Conservation (phyloP, 805 yeast genomes). For the Komagataella ulmi region DNA sequence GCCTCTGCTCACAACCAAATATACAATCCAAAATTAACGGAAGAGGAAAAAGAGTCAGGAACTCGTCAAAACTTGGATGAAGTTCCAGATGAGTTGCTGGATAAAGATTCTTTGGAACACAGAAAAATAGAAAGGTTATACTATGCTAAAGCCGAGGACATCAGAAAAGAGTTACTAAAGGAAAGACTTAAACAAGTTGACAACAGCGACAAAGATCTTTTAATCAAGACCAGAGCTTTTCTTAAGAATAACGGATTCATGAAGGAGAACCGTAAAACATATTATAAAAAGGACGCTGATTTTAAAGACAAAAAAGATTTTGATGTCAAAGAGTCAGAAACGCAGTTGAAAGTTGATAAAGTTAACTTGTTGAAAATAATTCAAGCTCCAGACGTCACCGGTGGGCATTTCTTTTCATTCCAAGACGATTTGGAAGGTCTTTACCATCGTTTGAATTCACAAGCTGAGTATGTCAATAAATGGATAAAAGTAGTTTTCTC, state of each 20-base stretch:
- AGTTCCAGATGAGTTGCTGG: conserved; percentile 10
- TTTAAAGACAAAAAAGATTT: background rate
- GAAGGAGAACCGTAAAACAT: background rate
- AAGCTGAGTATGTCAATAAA: conserved; percentile 33
- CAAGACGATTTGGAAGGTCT: background rate
- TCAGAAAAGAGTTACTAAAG: conserved; percentile 40
- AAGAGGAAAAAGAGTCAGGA: conserved; percentile 9
- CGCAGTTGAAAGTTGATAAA: background rate
- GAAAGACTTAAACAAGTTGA: conserved; percentile 25
- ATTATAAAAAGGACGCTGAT: background rate
- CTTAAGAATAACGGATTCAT: background rate
- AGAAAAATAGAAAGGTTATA: conserved; percentile 33
- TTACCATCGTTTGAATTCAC: conserved; percentile 21
- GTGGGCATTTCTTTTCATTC: background rate
- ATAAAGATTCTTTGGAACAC: conserved; percentile 14
- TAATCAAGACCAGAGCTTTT: background rate
- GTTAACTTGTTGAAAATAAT: background rate
- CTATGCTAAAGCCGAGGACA: conserved; percentile 47
- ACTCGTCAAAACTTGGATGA: conserved; percentile 4
- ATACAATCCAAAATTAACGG: conserved; percentile 20
- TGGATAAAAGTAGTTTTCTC: conserved; percentile 35
- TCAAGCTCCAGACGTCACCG: background rate
- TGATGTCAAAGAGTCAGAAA: background rate
- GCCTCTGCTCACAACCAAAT: conserved; percentile 63
- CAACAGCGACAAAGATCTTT: conserved; percentile 1